Evolutionary conservation across 1,284 basidiomycete genomes (phyloP).

Genomic region (Tilletia setariae): DNA sequence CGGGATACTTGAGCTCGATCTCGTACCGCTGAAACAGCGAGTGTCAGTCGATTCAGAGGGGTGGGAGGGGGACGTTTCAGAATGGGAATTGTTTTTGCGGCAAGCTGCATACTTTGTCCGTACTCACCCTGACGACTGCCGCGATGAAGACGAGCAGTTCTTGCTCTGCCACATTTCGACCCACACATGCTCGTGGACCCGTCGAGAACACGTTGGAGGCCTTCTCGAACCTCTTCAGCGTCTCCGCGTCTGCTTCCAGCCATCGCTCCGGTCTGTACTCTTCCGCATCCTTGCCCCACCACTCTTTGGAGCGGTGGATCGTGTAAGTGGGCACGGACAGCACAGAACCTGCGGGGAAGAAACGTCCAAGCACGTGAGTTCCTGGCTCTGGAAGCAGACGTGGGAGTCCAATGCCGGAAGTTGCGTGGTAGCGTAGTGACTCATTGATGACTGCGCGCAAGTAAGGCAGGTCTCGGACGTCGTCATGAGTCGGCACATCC

Average conservation of each 20-base stretch:
- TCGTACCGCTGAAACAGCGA: conserved; percentile 32
- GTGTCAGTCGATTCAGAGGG: not conserved
- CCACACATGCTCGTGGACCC: conserved; percentile 46
- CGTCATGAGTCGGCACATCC: conserved; percentile 37
- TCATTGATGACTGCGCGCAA: conserved; percentile 79
- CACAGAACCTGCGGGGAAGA: conserved; percentile 65
- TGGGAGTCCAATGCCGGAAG: conserved; percentile 67
- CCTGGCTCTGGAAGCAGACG: conserved; percentile 38
- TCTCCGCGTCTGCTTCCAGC: conserved; percentile 61
- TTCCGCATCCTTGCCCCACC: conserved; percentile 77
- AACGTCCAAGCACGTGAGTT: conserved; percentile 34
- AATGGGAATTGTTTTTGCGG: too few species aligned
- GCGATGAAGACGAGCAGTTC: conserved; percentile 41
- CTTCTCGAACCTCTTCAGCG: conserved; percentile 34
- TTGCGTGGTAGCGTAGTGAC: conserved; percentile 74
- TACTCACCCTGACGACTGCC: conserved; percentile 22
- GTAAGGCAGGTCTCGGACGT: conserved; percentile 48
- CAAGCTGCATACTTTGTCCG: not conserved
- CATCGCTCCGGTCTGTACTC: conserved; percentile 71
- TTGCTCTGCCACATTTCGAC: conserved; percentile 44
- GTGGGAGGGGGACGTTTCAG: too few species aligned
- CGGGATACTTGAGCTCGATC: conserved; percentile 37
- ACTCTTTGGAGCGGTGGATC: conserved; percentile 67
- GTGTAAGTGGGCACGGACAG: conserved; percentile 63
- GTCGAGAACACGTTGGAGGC: conserved; percentile 44